Conservation (phyloP, 2,329 filamentous ascomycete genomes). For the Leptographium wingfieldii region DNA sequence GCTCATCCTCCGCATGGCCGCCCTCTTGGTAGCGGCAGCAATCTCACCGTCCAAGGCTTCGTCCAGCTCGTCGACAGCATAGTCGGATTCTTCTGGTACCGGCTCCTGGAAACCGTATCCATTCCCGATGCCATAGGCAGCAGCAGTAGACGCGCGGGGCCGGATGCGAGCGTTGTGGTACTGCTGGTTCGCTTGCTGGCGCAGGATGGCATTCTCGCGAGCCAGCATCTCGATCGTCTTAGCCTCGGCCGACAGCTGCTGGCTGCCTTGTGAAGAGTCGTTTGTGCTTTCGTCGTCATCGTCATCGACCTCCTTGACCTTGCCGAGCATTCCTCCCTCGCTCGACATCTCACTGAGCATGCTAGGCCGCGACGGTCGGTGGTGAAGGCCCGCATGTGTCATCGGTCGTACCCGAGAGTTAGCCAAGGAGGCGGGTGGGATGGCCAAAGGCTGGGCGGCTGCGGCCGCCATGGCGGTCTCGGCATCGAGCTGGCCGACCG, state of each 20-base stretch:
- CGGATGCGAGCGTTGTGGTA: conserved; percentile 42
- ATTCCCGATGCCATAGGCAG: conserved; percentile 39
- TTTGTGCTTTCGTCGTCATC: conserved; percentile 46
- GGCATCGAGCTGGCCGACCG: conserved; percentile 76
- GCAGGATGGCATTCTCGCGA: conserved; percentile 49
- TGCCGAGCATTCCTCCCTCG: conserved; percentile 48
- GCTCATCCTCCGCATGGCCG: conserved; percentile 41
- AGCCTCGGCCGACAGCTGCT: conserved; percentile 40
- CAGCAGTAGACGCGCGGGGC: conserved; percentile 44
- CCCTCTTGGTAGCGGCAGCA: conserved; percentile 29
- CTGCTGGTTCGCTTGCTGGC: conserved; percentile 38
- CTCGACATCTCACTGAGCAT: conserved; percentile 62
- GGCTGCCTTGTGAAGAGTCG: conserved; percentile 39
- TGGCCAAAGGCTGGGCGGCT: conserved; percentile 11
- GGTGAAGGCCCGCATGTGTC: conserved; percentile 59
- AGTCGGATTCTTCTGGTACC: conserved; percentile 55
- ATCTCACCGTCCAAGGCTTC: conserved; percentile 43
- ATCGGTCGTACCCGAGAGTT: conserved; percentile 36
- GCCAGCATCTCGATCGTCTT: conserved; percentile 52
- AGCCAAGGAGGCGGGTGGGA: conserved; percentile 28
- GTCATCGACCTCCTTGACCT: conserved; percentile 58
- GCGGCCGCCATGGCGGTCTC: conserved; percentile 28
- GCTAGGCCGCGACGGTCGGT: conserved; percentile 67
- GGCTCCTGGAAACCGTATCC: conserved; percentile 46
- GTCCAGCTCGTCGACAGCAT: conserved; percentile 60